Evolutionary conservation across 805 yeast genomes (phyloP), one percentile per base, ranked within the genome.

Genomic region (Candida boleticola): DNA sequence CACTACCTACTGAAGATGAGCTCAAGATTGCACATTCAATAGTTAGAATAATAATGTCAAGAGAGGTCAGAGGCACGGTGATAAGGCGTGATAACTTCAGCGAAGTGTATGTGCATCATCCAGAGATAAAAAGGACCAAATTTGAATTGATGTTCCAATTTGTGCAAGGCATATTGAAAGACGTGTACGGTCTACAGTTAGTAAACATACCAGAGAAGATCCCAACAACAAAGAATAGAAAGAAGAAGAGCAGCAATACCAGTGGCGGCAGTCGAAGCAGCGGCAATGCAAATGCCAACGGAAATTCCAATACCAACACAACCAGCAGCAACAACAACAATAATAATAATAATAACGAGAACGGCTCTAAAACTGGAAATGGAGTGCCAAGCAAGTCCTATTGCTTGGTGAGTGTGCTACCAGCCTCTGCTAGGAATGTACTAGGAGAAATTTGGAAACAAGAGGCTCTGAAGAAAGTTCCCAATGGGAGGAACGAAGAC

Each of bases 151-250:
- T 60, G 19, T 35, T 64, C 5, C 39, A 39, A 17, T 44, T 42
- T 4, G 51, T 53, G 1, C 50, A 49, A 29, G 37, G 33, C 0
- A 52, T 49, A 18, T 45, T 67, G 29, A 51, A 53, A 29, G 40
- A 47, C 1, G 47, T 54, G 0, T 66, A 64, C 39, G 72, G 69
- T 4, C 40, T 66, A 32, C 44, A 50, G 22, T 43, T 66, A 29
- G 55, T 47, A 19, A 53, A 49, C 29, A 41, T 50, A 5, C 52
- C 58, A 3, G 37, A 29, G 29, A 41, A 36, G 21, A 36, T 18
- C 9, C 11, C 16, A 10, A 19, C 29, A 3, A 20, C 36, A 3
- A 20, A n/a, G 23, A 3, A 29, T 29, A 13, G 39, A 31, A 4
- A 34, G 36, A 14, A 48, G 23, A 7, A 41, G 41, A 11, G 32